A percentile compares a stretch with the other conserved stretches of the same genome.
Evolutionary conservation across 768 basidiomycete genomes (phyloP).

Genomic region (Psilocybe sp.): DNA sequence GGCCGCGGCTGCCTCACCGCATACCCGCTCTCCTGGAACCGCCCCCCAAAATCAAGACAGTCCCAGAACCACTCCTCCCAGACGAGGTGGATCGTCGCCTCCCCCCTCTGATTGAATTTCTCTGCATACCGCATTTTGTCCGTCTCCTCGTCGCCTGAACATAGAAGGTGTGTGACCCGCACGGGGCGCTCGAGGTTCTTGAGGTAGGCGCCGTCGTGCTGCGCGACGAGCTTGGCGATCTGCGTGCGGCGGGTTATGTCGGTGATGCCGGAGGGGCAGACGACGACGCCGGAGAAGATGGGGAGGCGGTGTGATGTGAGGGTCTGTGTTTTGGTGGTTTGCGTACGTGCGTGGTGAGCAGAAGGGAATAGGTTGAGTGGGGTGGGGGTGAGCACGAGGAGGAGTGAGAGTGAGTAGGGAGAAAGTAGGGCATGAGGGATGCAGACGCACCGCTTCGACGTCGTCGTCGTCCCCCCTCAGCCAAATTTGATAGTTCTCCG

Average conservation of each 20-base stretch:
- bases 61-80: conserved; percentile 99
- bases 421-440: neutral
- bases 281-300: conserved; percentile 65
- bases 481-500: conserved; percentile 71
- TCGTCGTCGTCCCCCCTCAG: conserved; percentile 78
- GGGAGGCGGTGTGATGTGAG: conserved; percentile 61
- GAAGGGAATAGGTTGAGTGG: too few relatives aligned
- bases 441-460: conserved; percentile 49
- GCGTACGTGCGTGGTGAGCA: too few relatives aligned
- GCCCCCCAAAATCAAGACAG: conserved; percentile 72
- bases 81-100: conserved; percentile 73
- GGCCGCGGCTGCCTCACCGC: conserved; percentile 59
- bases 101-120: conserved; percentile 66
- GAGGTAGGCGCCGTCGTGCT: conserved; percentile 65
- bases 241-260: conserved; percentile 56
- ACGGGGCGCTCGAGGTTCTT: conserved; percentile 78
- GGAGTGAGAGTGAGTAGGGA: neutral
- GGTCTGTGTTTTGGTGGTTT: conserved; percentile 42
- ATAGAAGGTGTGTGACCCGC: conserved; percentile 82
- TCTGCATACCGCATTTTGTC: conserved; percentile 80
- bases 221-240: conserved; percentile 59
- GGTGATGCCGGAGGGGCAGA: conserved; percentile 77
- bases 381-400: too few relatives aligned
- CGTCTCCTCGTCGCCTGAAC: conserved; percentile 61
- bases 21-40: conserved; percentile 64